Evolutionary conservation across 768 basidiomycete genomes (phyloP).

Genomic region (Flagelloscypha sp.): DNA sequence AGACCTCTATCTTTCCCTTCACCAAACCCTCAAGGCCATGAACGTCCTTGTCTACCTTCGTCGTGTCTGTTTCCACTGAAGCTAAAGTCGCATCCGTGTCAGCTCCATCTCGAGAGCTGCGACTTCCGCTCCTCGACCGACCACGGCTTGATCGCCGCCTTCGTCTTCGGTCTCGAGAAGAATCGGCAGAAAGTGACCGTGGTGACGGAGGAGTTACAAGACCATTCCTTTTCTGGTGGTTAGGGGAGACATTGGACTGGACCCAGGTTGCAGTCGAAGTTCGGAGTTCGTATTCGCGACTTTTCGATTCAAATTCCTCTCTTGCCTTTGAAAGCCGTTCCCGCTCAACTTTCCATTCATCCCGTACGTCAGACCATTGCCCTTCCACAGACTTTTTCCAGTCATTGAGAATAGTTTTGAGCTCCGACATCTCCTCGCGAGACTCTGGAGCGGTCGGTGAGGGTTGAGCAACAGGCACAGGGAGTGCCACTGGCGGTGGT

Average conservation of each 20-base stretch:
- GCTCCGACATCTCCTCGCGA: not conserved
- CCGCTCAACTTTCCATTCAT: constrained; percentile 78
- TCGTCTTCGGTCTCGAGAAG: no score
- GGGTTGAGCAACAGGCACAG: constrained; percentile 9
- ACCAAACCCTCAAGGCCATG: no score
- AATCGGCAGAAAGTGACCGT: no score
- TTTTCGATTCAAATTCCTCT: constrained; percentile 72
- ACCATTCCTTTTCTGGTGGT: constrained; percentile 20
- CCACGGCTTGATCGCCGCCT: no score
- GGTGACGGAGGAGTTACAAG: no score
- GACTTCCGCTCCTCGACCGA: constrained; percentile 4
- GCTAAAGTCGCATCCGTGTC: not conserved
- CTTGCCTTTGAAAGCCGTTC: constrained; percentile 64
- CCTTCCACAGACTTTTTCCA: constrained; percentile 80
- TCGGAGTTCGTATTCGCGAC: constrained; percentile 42
- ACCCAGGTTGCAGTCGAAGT: constrained; percentile 27
- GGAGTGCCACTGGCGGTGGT: constrained; percentile 5
- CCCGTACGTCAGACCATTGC: constrained; percentile 67
- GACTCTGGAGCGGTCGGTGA: not conserved
- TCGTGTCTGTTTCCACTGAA: no score
- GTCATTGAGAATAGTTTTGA: constrained; percentile 37
- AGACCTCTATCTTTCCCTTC: no score
- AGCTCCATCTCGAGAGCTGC: constrained; percentile 10
- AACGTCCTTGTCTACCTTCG: no score
- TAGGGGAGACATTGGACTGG: constrained; percentile 24